Evolutionary conservation across 2,329 filamentous ascomycete genomes (phyloP), one percentile per base, ranked within the genome.

Genomic region (Trichoderma sp.): DNA sequence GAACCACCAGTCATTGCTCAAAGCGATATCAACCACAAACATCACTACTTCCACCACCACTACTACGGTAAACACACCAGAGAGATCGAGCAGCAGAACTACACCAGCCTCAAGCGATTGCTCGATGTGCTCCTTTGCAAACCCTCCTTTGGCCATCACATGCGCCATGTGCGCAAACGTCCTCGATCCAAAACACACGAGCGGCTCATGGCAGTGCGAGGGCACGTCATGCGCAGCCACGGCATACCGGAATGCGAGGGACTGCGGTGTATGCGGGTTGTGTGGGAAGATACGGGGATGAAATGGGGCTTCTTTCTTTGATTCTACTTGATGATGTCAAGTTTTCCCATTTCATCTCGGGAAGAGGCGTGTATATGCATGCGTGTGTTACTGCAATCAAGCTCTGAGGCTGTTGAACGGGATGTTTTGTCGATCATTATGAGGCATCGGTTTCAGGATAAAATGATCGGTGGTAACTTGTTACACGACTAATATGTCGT

Each of bases 121-220:
- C 75, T 81, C 84, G 0, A 82, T 91, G 67, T 96, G 93, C 78
- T 93, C 92, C 0, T 86, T 91, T 62, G 80, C 81, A 62, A 94
- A 93, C 75, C 80, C 84, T 6, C 59, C 75, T 0, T 74, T 76
- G 10, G 81, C 86, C 8, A 78, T 88, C 2, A 91, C 87, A 4
- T 96, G 93, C 77, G 79, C 79, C 8, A 85, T 90, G 65, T 96
- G 93, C 77, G 86, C 89, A 29, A 88, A 95, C 72, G 91, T 94
- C 1, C 80, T 95, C 2, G 83, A 87, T 56, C 79, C 83, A 0
- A 75, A 79, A 0, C 84, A 84, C 61, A 83, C 89, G 56, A 80
- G 84, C 0, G 79, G 82, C 21, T 80, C 86, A n/a, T 95, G 92
- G 92, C 80, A 79, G 59, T 95, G 92, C 76, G 77, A 76, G 55